Evolutionary conservation across 2,329 filamentous ascomycete genomes (phyloP), one percentile per base, ranked within the genome.

Genomic region (Aspergillus sp.): DNA sequence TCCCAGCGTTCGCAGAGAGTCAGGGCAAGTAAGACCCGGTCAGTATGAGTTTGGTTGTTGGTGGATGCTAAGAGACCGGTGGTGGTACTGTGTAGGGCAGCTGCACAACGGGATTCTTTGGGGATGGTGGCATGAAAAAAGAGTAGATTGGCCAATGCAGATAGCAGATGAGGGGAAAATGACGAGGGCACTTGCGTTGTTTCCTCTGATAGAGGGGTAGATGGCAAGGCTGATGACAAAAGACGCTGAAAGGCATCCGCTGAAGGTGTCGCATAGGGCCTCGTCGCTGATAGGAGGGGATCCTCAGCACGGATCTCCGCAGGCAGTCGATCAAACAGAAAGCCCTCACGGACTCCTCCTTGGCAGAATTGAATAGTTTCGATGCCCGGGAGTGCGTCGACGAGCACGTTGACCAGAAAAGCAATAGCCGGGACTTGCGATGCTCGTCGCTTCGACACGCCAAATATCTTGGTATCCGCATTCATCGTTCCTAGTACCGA

Each of bases 311-410:
- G 80, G 13, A 85, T 66, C 0, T 74, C 63, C 0, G 66, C 56
- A 0, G 81, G 74, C 9, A 95, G 76, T 51, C 77, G 83, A 67
- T 86, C 82, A 69, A 88, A 89, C 35, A 95, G 71, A 39, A 83
- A 83, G 0, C 90, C 90, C 67, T 95, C 90, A 37, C 90, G 77
- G 52, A 95, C 90, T 6, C 90, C 90, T 17, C 90, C 88, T 57
- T 88, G 85, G 62, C 89, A 94, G 68, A 95, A 96, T 1, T 84
- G 85, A 2, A 90, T 86, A 20, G 80, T 77, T 39, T 81, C 80
- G 55, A 95, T 84, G 39, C 76, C 76, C 3, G 86, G 86, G 2
- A 95, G 76, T 1, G 83, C 80, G 37, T 79, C 73, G 27, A 85
- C 74, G 13, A 96, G 78, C 15, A 86, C 84, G 27, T 85, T 81